phyloP scores from a whole-genome alignment of 2,329 filamentous ascomycete species.

The Colletotrichum simmondsii region DNA sequence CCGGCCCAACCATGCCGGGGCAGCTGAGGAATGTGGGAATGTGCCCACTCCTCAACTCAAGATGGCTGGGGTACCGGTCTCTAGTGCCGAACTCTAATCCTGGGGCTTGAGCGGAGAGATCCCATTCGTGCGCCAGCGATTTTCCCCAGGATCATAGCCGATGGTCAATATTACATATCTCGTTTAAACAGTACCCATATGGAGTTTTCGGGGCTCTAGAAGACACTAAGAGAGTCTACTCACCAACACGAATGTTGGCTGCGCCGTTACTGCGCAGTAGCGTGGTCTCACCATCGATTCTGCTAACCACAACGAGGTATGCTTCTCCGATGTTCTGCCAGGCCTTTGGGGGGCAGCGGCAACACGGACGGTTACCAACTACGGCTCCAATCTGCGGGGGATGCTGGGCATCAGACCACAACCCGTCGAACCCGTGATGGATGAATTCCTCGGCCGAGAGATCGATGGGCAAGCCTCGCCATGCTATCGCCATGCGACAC shows the following conservation, averaged over 20 bases:
- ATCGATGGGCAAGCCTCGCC: background rate
- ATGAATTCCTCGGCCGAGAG: background rate
- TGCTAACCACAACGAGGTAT: slow-evolving; percentile 13
- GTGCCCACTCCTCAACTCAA: background rate
- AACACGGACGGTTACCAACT: background rate
- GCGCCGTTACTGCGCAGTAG: slow-evolving; percentile 4
- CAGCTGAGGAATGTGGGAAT: background rate
- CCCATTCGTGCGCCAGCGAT: slow-evolving; percentile 18
- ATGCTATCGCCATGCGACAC: background rate
- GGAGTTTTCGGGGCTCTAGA: background rate
- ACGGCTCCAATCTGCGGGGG: background rate
- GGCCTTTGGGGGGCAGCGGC: background rate
- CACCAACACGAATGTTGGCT: background rate
- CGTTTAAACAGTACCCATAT: background rate
- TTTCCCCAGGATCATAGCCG: slow-evolving; percentile 1
- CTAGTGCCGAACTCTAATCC: slow-evolving; percentile 12
- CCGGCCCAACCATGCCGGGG: background rate
- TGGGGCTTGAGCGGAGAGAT: slow-evolving; percentile 2
- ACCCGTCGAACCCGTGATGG: background rate
- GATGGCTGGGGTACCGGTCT: slow-evolving; percentile 6
- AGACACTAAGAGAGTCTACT: background rate
- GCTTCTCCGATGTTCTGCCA: background rate
- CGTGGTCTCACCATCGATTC: slow-evolving; percentile 12
- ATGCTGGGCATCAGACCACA: background rate
- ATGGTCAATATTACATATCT: background rate